Percentiles rank a stretch among this genome's conserved stretches.
Conservation (phyloP, 495 filamentous ascomycete genomes). For the Annulohypoxylon stygium region DNA sequence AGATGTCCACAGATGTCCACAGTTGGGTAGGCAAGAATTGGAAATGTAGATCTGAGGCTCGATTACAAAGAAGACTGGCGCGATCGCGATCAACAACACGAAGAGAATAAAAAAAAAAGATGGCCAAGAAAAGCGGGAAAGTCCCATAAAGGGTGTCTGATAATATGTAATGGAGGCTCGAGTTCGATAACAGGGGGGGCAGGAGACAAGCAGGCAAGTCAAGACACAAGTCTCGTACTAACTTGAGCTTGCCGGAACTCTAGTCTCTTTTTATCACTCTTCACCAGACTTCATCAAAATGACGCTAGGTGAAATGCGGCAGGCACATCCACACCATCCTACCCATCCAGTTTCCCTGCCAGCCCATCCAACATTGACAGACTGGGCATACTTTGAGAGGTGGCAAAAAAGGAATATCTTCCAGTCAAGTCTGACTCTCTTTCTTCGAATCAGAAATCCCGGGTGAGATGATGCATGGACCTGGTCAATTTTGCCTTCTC, state of each 20-base stretch:
- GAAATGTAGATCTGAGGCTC: slow-evolving; percentile 18
- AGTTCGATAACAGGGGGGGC: slow-evolving; percentile 27
- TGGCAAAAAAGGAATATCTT: slow-evolving; percentile 46
- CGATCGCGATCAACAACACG: slow-evolving; percentile 38
- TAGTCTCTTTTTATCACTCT: slow-evolving; percentile 2
- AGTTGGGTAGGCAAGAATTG: slow-evolving; percentile 5
- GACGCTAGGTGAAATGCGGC: slow-evolving; percentile 44
- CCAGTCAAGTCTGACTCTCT: slow-evolving; percentile 4
- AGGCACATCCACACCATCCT: slow-evolving; percentile 41
- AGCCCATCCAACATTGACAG: slow-evolving; percentile 24
- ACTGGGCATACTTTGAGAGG: background rate
- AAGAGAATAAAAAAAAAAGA: slow-evolving; percentile 17
- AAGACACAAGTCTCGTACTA: slow-evolving; percentile 24
- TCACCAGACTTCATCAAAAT: slow-evolving; percentile 1
- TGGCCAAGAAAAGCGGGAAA: slow-evolving; percentile 27
- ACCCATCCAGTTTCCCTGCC: slow-evolving; percentile 38
- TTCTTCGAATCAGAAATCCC: slow-evolving; percentile 44
- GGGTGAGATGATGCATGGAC: slow-evolving; percentile 24
- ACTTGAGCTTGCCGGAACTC: background rate
- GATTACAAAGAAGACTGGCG: slow-evolving; percentile 31
- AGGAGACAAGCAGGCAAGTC: slow-evolving; percentile 22
- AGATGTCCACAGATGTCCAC: background rate
- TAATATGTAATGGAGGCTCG: slow-evolving; percentile 33
- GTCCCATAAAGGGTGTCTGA: slow-evolving; percentile 11
- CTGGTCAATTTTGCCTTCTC: slow-evolving; percentile 27